phyloP scores from a whole-genome alignment of 768 basidiomycete genomes.

The Daedaleopsis sinensis region DNA sequence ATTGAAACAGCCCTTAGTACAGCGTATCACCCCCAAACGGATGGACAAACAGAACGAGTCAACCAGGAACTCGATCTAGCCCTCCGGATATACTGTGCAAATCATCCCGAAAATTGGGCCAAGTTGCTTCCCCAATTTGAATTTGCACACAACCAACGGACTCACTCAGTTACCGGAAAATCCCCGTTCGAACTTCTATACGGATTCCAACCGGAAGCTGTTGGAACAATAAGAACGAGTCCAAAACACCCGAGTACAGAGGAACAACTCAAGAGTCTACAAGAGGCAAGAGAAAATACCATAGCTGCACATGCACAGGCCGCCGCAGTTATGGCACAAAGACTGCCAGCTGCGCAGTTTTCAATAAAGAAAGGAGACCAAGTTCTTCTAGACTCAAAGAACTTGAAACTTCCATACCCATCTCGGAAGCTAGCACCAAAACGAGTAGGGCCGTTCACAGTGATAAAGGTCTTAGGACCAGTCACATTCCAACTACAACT shows the following conservation, averaged over 20 bases:
- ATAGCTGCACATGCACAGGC: background rate
- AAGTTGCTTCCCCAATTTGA: slow-evolving; percentile 6
- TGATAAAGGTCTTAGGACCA: slow-evolving; percentile 26
- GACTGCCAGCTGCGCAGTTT: background rate
- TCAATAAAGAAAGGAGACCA: background rate
- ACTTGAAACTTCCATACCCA: slow-evolving; percentile 9
- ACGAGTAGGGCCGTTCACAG: slow-evolving; percentile 27
- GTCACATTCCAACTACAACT: slow-evolving; percentile 27
- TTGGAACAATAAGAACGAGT: background rate
- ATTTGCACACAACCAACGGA: slow-evolving; percentile 2
- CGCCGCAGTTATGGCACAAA: background rate
- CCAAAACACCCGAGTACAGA: slow-evolving; percentile 12
- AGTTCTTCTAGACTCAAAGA: background rate
- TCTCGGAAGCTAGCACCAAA: slow-evolving; percentile 27
- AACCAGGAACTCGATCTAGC: slow-evolving; percentile 45
- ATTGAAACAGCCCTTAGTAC: slow-evolving; percentile 40
- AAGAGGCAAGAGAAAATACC: background rate
- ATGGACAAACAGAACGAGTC: slow-evolving; percentile 44
- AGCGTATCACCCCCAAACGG: slow-evolving; percentile 47
- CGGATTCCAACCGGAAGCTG: slow-evolving; percentile 23
- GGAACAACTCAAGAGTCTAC: background rate
- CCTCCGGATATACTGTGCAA: slow-evolving; percentile 35
- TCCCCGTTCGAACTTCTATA: slow-evolving; percentile 36
- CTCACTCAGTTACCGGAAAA: slow-evolving; percentile 28
- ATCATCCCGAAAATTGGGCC: slow-evolving; percentile 39